These are phyloP conservation scores for Pholiota conissans DNA, from an alignment of 768 basidiomycete genomes.

Conservation along the genomic window DNA sequence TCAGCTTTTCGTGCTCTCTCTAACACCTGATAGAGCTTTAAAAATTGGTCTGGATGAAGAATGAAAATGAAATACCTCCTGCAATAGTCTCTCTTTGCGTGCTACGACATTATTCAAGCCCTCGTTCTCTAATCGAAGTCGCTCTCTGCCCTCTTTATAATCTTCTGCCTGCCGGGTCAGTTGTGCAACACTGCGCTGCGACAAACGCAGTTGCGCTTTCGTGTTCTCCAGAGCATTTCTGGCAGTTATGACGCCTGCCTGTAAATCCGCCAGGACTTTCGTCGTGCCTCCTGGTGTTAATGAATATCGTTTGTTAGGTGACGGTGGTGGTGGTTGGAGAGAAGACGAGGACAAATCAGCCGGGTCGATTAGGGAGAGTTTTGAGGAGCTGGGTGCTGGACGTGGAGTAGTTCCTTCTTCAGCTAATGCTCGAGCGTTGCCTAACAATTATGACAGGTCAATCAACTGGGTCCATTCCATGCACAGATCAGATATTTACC, in stretches of 20 bases:
- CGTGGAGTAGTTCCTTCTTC: conserved; percentile 56
- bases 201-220: conserved; percentile 75
- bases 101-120: conserved; percentile 86
- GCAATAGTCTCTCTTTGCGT: conserved; percentile 81
- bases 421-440: conserved; percentile 81
- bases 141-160: conserved; percentile 82
- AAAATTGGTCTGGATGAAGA: conserved; percentile 3
- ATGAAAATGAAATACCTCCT: conserved; percentile 58
- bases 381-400: conserved; percentile 26
- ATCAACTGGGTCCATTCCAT: conserved; percentile 16
- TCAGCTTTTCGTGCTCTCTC: conserved; percentile 88
- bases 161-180: conserved; percentile 86
- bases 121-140: conserved; percentile 83
- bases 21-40: conserved; percentile 48
- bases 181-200: conserved; percentile 82
- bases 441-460: conserved; percentile 38
- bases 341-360: conserved; percentile 36
- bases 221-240: conserved; percentile 85
- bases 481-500: conserved; percentile 47
- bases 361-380: conserved; percentile 35
- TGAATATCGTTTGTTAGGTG: conserved; percentile 56
- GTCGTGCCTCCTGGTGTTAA: conserved; percentile 80
- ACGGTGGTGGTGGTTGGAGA: conserved; percentile 45
- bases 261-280: conserved; percentile 85
- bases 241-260: conserved; percentile 79